phyloP scores from a whole-genome alignment of 2,329 filamentous ascomycete species.

The Dactylellina parvicollis region DNA sequence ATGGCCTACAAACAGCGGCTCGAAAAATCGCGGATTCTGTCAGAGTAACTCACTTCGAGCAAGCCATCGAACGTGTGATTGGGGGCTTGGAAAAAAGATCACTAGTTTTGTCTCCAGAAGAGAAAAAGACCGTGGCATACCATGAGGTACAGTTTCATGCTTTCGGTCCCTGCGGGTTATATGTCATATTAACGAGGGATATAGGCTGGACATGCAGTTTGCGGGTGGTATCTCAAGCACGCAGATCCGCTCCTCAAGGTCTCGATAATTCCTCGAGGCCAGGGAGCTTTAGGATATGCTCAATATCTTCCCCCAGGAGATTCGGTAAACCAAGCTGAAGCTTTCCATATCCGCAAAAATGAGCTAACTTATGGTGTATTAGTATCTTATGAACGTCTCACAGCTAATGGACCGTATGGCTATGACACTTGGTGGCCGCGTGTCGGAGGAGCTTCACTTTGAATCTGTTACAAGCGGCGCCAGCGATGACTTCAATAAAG shows the following conservation, averaged over 20 bases:
- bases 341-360: not conserved
- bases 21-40: slow-evolving; percentile 82
- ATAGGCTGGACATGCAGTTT: slow-evolving; percentile 90
- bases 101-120: slow-evolving; percentile 86
- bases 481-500: slow-evolving; percentile 97
- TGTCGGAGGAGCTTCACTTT: slow-evolving; percentile 96
- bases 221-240: slow-evolving; percentile 95
- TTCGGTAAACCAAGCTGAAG: slow-evolving; percentile 63
- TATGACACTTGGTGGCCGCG: slow-evolving; percentile 95
- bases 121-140: slow-evolving; percentile 96
- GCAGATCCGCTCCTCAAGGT: slow-evolving; percentile 98
- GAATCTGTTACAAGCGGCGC: slow-evolving; percentile 94
- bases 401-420: slow-evolving; percentile 99
- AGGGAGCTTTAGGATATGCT: slow-evolving; percentile 92
- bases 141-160: slow-evolving; percentile 71
- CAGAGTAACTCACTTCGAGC: slow-evolving; percentile 90
- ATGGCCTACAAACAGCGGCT: slow-evolving; percentile 71
- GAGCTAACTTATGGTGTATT: slow-evolving; percentile 1
- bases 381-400: slow-evolving; percentile 90
- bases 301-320: slow-evolving; percentile 94
- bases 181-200: not conserved
- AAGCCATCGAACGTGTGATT: slow-evolving; percentile 96
- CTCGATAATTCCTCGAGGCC: slow-evolving; percentile 95
- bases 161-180: not conserved
- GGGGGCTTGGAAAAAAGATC: slow-evolving; percentile 98